Evolutionary conservation across 805 yeast species (phyloP).

Genomic region (Ogataea sp.): DNA sequence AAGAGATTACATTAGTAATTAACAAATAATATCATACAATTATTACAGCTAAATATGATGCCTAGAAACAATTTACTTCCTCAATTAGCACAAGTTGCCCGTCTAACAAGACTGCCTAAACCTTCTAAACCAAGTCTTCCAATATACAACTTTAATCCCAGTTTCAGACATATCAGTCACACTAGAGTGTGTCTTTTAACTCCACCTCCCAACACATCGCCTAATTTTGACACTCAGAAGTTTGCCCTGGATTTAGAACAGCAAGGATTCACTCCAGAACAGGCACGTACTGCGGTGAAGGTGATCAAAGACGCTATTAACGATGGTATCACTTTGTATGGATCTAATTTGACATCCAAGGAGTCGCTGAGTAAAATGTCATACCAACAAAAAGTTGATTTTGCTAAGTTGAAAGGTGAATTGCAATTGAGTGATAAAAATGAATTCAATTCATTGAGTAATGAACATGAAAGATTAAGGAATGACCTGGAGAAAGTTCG

Average conservation of each 20-base stretch:
- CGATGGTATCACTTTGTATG: slow-evolving; percentile 70
- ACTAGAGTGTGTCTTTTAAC: neutral
- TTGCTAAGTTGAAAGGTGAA: slow-evolving; percentile 90
- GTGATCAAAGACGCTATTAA: slow-evolving; percentile 68
- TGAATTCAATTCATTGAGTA: slow-evolving; percentile 73
- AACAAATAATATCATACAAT: too few species aligned
- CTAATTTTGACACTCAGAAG: slow-evolving; percentile 65
- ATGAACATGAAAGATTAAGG: slow-evolving; percentile 79
- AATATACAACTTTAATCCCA: neutral
- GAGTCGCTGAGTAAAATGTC: slow-evolving; percentile 78
- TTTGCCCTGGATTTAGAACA: slow-evolving; percentile 59
- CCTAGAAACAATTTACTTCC: too few species aligned
- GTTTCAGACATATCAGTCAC: neutral
- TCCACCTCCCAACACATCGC: slow-evolving; percentile 5
- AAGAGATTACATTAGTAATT: too few species aligned
- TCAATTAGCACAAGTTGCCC: too few species aligned
- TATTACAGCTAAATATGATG: too few species aligned
- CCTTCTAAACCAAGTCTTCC: too few species aligned
- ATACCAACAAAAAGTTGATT: slow-evolving; percentile 94
- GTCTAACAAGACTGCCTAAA: too few species aligned
- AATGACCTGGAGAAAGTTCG: slow-evolving; percentile 82
- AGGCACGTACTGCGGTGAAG: slow-evolving; percentile 71
- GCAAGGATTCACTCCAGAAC: slow-evolving; percentile 67
- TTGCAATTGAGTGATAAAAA: slow-evolving; percentile 79
- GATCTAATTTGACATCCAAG: slow-evolving; percentile 74